A percentile compares a stretch with the other conserved stretches of the same genome.
phyloP scores from a whole-genome alignment of 108 stramenopile species.

The Seminavis robusta region DNA sequence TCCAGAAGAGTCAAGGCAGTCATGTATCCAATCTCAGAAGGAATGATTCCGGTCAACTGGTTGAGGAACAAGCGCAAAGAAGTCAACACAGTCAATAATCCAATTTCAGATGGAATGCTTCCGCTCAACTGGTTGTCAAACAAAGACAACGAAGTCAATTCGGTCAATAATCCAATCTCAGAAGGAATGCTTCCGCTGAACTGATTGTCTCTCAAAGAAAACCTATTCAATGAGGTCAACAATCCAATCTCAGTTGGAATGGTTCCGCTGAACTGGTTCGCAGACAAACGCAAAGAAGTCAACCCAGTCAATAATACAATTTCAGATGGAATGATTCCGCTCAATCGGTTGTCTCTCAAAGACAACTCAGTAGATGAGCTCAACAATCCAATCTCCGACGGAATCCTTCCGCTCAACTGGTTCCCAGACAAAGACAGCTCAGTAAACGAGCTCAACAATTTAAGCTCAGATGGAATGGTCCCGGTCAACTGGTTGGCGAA shows the following conservation, averaged over 20 bases:
- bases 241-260: constrained; percentile 28
- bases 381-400: constrained; percentile 31
- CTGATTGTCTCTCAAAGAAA: constrained; percentile 64
- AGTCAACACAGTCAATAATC: constrained; percentile 6
- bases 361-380: constrained; percentile 25
- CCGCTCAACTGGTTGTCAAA: constrained; percentile 24
- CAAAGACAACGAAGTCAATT: constrained; percentile 25
- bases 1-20: constrained; percentile 33
- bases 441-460: constrained; percentile 14
- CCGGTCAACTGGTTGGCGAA: constrained; percentile 21
- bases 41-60: constrained; percentile 2
- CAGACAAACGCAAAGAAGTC: constrained; percentile 49
- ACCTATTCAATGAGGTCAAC: constrained; percentile 40
- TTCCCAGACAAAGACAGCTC: constrained; percentile 32
- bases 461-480: constrained; percentile 35
- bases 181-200: constrained; percentile 54
- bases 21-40: constrained; percentile 4
- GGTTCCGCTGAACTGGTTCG: constrained; percentile 55
- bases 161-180: constrained; percentile 24
- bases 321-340: constrained; percentile 31
- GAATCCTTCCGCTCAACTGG: constrained; percentile 47
- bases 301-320: constrained; percentile 38
- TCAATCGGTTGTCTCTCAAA: constrained; percentile 51
- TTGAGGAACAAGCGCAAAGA: constrained; percentile 7
- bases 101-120: constrained; percentile 4